phyloP scores from a whole-genome alignment of 495 filamentous ascomycete genomes.

The Penicillium cinerascens region DNA sequence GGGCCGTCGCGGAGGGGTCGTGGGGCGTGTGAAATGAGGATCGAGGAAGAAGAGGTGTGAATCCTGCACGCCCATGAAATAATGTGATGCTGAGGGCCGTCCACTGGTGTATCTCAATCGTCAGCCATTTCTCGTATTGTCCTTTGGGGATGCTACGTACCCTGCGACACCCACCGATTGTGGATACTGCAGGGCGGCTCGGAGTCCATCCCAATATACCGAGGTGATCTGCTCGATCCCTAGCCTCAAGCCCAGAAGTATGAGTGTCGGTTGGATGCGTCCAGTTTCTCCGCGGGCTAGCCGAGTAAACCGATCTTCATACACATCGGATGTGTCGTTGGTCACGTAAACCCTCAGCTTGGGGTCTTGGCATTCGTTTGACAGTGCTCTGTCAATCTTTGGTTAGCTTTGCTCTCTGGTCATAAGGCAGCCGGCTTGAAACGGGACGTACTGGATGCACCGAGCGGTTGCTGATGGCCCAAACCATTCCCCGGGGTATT shows the following conservation, averaged over 20 bases:
- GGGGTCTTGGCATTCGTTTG: conserved; percentile 52
- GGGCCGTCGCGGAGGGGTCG: conserved; percentile 54
- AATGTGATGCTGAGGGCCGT: conserved; percentile 90
- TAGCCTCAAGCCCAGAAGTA: conserved; percentile 81
- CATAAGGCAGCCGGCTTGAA: neutral
- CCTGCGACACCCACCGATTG: conserved; percentile 96
- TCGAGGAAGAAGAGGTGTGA: conserved; percentile 91
- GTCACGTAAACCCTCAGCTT: conserved; percentile 81
- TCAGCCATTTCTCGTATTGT: conserved; percentile 4
- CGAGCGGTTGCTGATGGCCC: conserved; percentile 96
- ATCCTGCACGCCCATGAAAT: conserved; percentile 94
- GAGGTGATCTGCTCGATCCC: conserved; percentile 92
- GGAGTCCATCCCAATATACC: conserved; percentile 87
- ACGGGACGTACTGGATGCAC: conserved; percentile 88
- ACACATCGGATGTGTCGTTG: conserved; percentile 85
- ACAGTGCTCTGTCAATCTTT: conserved; percentile 61
- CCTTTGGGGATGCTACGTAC: conserved; percentile 49
- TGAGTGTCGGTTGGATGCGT: conserved; percentile 75
- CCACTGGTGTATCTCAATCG: conserved; percentile 53
- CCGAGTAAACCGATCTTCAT: conserved; percentile 79
- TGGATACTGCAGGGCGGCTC: conserved; percentile 71
- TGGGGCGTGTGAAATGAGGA: conserved; percentile 75
- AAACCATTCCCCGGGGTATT: conserved; percentile 98
- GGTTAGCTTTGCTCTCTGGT: conserved; percentile 4
- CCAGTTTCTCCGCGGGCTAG: conserved; percentile 62